Conservation (phyloP, 306 rosid species). For the Carpinus fangiana region DNA sequence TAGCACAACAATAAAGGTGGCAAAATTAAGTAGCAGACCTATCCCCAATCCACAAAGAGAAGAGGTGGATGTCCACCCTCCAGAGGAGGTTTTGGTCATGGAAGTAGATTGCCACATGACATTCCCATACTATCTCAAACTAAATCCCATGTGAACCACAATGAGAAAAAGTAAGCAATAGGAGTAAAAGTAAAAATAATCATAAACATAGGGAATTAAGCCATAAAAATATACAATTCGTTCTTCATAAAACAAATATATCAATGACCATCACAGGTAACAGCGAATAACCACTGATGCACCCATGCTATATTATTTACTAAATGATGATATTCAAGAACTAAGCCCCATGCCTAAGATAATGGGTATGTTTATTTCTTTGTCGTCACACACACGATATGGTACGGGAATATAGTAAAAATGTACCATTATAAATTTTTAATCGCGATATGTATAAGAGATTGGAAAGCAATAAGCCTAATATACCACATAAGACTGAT, state of each 20-base stretch:
- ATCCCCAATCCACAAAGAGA: constrained; percentile 73
- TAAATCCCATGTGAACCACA: constrained; percentile 46
- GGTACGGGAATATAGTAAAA: too few relatives aligned
- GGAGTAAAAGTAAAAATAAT: not conserved
- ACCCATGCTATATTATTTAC: not conserved
- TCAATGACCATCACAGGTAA: not conserved
- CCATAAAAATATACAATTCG: not conserved
- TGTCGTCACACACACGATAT: too few relatives aligned
- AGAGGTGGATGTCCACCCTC: constrained; percentile 56
- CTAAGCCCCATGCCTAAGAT: not conserved
- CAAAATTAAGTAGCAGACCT: not conserved
- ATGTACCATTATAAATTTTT: too few relatives aligned
- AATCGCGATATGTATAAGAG: too few relatives aligned
- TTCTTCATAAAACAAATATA: not conserved
- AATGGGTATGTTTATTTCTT: too few relatives aligned
- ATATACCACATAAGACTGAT: constrained; percentile 1
- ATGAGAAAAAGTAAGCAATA: not conserved
- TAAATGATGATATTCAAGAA: not conserved
- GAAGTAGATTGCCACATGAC: constrained; percentile 73
- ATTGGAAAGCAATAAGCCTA: not conserved
- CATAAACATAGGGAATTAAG: not conserved
- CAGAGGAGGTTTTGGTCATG: constrained; percentile 69
- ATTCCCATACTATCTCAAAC: constrained; percentile 46
- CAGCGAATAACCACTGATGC: not conserved
- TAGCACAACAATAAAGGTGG: not conserved